phyloP scores from a whole-genome alignment of 352 stramenopile species.

The Phytophthora foliorum region DNA sequence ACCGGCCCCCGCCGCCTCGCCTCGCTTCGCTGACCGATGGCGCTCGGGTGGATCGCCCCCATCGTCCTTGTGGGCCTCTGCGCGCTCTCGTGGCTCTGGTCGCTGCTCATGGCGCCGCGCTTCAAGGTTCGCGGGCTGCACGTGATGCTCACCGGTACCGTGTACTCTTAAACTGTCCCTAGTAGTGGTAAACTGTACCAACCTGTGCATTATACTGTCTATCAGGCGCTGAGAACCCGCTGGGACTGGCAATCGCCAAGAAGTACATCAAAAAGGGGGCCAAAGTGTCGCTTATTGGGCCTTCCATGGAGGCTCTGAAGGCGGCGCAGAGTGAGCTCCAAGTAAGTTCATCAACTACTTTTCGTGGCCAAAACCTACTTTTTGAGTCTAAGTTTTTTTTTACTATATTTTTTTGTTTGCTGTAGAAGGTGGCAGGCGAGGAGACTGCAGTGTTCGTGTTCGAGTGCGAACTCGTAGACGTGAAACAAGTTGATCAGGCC shows the following conservation, averaged over 20 bases:
- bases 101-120: constrained; percentile 48
- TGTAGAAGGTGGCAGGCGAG: constrained; percentile 26
- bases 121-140: constrained; percentile 64
- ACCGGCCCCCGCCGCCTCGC: too few species aligned
- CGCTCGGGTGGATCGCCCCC: constrained; percentile 47
- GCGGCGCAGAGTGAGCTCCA: constrained; percentile 46
- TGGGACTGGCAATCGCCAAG: constrained; percentile 71
- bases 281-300: constrained; percentile 62
- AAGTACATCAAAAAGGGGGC: constrained; percentile 63
- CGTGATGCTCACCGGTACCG: constrained; percentile 65
- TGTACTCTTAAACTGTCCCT: neutral
- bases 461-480: constrained; percentile 53
- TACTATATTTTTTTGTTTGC: neutral
- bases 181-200: neutral
- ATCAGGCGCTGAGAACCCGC: constrained; percentile 45
- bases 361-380: neutral
- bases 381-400: constrained; percentile 7
- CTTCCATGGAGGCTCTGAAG: constrained; percentile 46
- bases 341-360: constrained; percentile 22
- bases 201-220: neutral
- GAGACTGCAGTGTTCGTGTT: constrained; percentile 45
- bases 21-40: too few species aligned
- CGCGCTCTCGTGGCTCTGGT: constrained; percentile 59
- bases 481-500: constrained; percentile 41
- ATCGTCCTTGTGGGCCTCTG: constrained; percentile 51